phyloP scores from a whole-genome alignment of 768 basidiomycete genomes.

The Gloeostereum incarnatum region DNA sequence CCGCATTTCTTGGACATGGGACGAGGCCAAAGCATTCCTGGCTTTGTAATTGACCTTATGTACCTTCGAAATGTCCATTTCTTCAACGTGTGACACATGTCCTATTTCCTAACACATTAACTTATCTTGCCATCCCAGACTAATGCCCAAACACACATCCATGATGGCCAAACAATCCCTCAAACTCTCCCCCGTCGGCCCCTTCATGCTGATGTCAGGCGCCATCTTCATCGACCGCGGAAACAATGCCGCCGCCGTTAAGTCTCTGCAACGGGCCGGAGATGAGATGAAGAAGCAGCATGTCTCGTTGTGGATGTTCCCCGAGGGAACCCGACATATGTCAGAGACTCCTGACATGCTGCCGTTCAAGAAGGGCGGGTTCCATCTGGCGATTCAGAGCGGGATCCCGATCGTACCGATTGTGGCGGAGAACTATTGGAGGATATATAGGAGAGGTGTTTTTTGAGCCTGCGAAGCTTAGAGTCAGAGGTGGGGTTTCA shows the following conservation, averaged over 20 bases:
- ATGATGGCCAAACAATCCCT: constrained; percentile 94
- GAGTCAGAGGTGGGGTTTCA: constrained; percentile 60
- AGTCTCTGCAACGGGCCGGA: constrained; percentile 69
- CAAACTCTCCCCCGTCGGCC: constrained; percentile 80
- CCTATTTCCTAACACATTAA: constrained; percentile 4
- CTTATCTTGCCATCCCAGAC: constrained; percentile 25
- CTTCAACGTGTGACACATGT: constrained; percentile 4
- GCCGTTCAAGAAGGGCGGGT: constrained; percentile 96
- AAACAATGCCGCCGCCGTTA: constrained; percentile 64
- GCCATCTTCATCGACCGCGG: constrained; percentile 89
- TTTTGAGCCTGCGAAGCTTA: constrained; percentile 73
- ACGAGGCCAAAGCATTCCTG: too few relatives aligned
- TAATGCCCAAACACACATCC: constrained; percentile 73
- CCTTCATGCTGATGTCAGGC: constrained; percentile 84
- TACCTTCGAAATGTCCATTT: too few relatives aligned
- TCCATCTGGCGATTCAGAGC: constrained; percentile 90
- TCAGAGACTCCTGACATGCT: constrained; percentile 57
- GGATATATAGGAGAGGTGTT: constrained; percentile 68
- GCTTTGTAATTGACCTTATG: too few relatives aligned
- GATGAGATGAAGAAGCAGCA: constrained; percentile 62
- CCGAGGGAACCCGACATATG: constrained; percentile 88
- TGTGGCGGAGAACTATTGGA: constrained; percentile 90
- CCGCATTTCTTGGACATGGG: too few relatives aligned
- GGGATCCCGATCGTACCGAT: constrained; percentile 88
- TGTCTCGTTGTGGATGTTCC: constrained; percentile 89